These are phyloP conservation scores for Apiospora hydei DNA, from an alignment of 2,329 filamentous ascomycete genomes.

Conservation along the genomic window DNA sequence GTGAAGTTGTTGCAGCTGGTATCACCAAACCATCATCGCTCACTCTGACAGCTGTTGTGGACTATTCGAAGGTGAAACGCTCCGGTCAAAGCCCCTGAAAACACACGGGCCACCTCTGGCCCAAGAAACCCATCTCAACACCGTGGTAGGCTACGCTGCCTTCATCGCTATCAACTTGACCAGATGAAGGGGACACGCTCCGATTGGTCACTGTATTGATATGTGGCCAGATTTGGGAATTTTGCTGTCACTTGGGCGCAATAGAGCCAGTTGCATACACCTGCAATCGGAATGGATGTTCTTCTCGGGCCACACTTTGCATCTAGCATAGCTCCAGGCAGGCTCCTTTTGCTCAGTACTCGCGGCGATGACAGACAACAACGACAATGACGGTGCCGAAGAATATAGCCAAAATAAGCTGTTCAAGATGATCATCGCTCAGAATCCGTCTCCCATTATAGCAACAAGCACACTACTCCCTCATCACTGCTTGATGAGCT, in stretches of 20 bases:
- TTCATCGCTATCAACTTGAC: background rate
- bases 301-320: background rate
- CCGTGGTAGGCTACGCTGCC: background rate
- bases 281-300: background rate
- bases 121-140: background rate
- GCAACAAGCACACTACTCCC: background rate
- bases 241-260: background rate
- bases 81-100: background rate
- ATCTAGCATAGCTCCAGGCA: background rate
- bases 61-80: constrained; percentile 9
- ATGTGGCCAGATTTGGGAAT: background rate
- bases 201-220: background rate
- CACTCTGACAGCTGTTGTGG: background rate
- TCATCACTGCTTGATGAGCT: background rate
- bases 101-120: constrained; percentile 8
- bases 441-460: background rate
- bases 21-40: background rate
- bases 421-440: no score
- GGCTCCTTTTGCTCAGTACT: background rate
- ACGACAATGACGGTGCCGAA: no score
- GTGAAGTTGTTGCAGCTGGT: background rate
- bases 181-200: no score
- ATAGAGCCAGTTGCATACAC: background rate
- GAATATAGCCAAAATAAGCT: no score
- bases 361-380: background rate